Base-by-base conservation (phyloP, 352 stramenopile genomes). In the Phytophthora tentaculata region DNA sequence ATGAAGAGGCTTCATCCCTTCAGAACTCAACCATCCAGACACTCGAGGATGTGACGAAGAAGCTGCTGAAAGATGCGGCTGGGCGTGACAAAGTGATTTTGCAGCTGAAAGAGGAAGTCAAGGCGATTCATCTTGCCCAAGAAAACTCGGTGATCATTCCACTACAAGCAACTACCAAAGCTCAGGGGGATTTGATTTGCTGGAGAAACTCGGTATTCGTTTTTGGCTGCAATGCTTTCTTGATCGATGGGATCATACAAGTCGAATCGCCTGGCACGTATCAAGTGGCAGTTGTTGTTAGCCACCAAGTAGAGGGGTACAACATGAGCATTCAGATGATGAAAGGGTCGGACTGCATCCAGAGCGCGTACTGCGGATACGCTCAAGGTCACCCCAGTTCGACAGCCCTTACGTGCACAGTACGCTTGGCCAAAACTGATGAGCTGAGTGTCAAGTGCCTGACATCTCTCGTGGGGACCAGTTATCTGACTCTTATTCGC, bases 271-370 rank as follows among this genome's bases (percentile, higher is more conserved):
- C 60, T 3, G 60, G 60, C 5, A 55, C 28, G 7, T 67, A 61
- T n/a, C 51, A 62, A 48, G 29, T 61, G 22, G 49, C 22, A 5
- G 60, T 43, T n/a, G n/a, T 67, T 24, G 60, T 67, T 6, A 67
- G 61, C 50, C 32, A 61, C 39, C 44, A 37, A 26, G 5, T 50
- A 32, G 48, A 2, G 17, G 22, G 12, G 0, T 5, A 37, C 26
- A 54, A 48, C 20, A n/a, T 35, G 24, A 22, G 10, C 28, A 47
- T 67, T n/a, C 50, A 67, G 22, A 12, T 67, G 6, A 55, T 61
- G 26, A 67, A 50, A 26, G 60, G 41, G n/a, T 19, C 20, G 7
- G 60, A 67, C 6, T 67, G 60, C n/a, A 61, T 61, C n/a, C 39
- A 61, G 24, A 35, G 20, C 9, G 58, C 49, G 26, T 51, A 51